Percentiles rank a stretch among this genome's conserved stretches.
Evolutionary conservation across 129 eudicot genomes (phyloP).

Genomic region (Gnaphalium uliginosum): DNA sequence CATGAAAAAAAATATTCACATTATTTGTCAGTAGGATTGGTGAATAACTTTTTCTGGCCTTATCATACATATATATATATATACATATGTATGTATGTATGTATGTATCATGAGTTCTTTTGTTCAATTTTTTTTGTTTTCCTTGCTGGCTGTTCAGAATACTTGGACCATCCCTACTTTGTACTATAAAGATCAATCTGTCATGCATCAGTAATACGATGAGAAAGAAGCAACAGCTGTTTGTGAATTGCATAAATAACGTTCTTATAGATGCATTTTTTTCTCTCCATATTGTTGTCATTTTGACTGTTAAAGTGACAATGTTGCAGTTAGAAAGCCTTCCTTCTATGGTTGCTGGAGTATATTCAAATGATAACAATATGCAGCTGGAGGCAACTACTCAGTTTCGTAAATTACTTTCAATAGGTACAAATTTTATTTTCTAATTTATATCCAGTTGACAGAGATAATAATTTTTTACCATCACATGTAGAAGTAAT

Average conservation of each 20-base stretch:
- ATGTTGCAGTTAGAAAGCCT: conserved; percentile 73
- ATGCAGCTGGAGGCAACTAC: conserved; percentile 88
- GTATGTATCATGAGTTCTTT: background rate
- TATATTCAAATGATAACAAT: conserved; percentile 58
- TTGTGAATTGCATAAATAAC: background rate
- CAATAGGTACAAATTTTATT: conserved; percentile 54
- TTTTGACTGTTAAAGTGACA: conserved; percentile 10
- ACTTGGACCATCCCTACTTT: background rate
- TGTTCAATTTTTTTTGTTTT: background rate
- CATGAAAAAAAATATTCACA: conserved; percentile 6
- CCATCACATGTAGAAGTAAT: background rate
- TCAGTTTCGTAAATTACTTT: conserved; percentile 87
- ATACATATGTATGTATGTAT: too few species aligned
- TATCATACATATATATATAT: background rate
- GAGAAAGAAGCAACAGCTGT: background rate
- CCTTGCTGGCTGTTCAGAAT: background rate
- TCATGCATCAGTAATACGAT: background rate
- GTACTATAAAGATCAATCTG: conserved; percentile 17
- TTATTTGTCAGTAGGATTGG: conserved; percentile 10
- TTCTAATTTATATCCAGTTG: conserved; percentile 12
- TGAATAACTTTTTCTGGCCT: conserved; percentile 4
- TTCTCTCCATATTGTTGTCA: conserved; percentile 10
- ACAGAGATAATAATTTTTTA: background rate
- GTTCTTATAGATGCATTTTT: conserved; percentile 12
- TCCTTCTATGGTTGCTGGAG: conserved; percentile 80